phyloP scores from a whole-genome alignment of 257 asterid species.

The Rehmannia glutinosa region DNA sequence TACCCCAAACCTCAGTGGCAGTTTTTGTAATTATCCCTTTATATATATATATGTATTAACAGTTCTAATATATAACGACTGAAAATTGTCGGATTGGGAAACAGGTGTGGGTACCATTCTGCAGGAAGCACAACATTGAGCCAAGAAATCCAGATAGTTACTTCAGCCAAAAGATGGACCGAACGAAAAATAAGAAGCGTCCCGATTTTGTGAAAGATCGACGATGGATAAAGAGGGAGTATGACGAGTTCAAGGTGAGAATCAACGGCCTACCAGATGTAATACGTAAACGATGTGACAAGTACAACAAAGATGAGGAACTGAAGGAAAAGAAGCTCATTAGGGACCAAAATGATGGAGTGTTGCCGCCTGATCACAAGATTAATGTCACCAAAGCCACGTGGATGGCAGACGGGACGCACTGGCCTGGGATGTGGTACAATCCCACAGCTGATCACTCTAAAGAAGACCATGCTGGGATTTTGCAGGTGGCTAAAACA shows the following conservation, averaged over 20 bases:
- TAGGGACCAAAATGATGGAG: constrained; percentile 35
- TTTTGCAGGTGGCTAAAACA: constrained; percentile 42
- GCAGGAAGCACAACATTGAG: constrained; percentile 65
- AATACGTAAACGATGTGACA: constrained; percentile 52
- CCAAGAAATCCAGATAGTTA: constrained; percentile 82
- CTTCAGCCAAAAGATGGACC: constrained; percentile 58
- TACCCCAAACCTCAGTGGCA: too few species aligned
- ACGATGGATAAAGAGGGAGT: constrained; percentile 81
- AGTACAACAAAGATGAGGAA: constrained; percentile 47
- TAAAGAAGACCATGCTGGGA: constrained; percentile 76
- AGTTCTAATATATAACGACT: not conserved
- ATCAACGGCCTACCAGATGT: constrained; percentile 66
- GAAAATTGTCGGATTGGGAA: not conserved
- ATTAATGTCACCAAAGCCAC: constrained; percentile 40
- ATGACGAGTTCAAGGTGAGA: constrained; percentile 76
- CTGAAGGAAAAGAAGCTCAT: constrained; percentile 37
- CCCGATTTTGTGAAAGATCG: constrained; percentile 82
- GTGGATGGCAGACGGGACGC: constrained; percentile 90
- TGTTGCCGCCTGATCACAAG: constrained; percentile 25
- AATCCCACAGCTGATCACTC: constrained; percentile 43
- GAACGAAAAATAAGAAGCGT: constrained; percentile 59
- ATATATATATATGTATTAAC: too few species aligned
- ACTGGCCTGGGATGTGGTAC: constrained; percentile 82
- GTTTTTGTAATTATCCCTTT: too few species aligned
- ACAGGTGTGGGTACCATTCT: constrained; percentile 81